Evolutionary conservation across 1,284 basidiomycete genomes (phyloP), one percentile per base, ranked within the genome.

Genomic region (Megacollybia platyphylla): DNA sequence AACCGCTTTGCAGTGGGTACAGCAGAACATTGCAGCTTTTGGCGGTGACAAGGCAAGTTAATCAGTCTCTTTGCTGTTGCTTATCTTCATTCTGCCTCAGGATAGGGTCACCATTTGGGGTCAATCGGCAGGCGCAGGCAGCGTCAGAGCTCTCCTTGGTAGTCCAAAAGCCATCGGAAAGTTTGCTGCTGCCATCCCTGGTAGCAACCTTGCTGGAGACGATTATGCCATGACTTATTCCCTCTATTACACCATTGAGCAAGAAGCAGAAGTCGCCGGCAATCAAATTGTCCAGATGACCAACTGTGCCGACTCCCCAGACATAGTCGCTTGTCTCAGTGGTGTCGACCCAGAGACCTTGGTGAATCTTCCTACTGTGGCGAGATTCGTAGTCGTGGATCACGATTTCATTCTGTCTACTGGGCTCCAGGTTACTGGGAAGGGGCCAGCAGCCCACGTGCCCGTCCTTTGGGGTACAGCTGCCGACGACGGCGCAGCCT

Each of bases 401-500:
- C 31, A 34, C 7, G 31, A 34, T 34, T 34, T 11, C 15, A 34
- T 34, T 15, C 31, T 34, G 4, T 34, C 31, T 6, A 15, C 10
- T 34, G 10, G 11, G 7, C 15, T 34, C 4, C 31, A 34, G 31
- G 31, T 34, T 15, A 34, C 31, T 34, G 31, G 31, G 10, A 34
- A 34, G 18, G 24, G 24, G 17, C 26, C 28, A 5, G 8, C 36
- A 41, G 24, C 39, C 24, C 40, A 51, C 27, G 52, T 54, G 9
- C 52, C 48, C 6, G 42, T 52, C 20, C 48, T 55, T 42, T 45
- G 44, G 42, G 53, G 53, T 1, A 44, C 42, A 34, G 63, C 62
- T 60, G 50, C 58, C 13, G 60, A 64, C 40, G 63, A 65, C 41
- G 63, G 61, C 8, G 60, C 61, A 3, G 57, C 61, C 4, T 61